Evolutionary conservation across 2,329 filamentous ascomycete species (phyloP).

Genomic region (Xylaria sp.): DNA sequence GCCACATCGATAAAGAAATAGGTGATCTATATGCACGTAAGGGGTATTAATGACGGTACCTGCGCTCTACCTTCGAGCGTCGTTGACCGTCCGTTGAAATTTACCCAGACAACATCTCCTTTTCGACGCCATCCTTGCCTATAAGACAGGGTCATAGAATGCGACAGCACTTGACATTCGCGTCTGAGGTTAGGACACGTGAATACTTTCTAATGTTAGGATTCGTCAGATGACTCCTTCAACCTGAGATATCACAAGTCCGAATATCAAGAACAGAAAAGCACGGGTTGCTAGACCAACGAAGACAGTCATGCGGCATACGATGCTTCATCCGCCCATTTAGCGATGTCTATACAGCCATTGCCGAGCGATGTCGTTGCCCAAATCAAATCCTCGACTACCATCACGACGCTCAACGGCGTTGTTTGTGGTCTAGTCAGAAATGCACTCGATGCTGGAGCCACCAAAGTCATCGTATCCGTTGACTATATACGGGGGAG

Average conservation of each 20-base stretch:
- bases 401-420: conserved; percentile 66
- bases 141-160: neutral
- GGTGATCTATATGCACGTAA: neutral
- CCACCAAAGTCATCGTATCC: conserved; percentile 61
- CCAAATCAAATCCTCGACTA: conserved; percentile 80
- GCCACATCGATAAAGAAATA: conserved; percentile 9
- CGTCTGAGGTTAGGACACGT: neutral
- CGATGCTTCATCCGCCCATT: neutral
- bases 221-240: neutral
- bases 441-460: conserved; percentile 78
- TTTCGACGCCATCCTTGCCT: neutral
- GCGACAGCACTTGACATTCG: neutral
- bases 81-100: neutral
- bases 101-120: neutral
- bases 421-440: conserved; percentile 68
- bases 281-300: neutral
- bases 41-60: neutral
- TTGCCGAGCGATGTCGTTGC: conserved; percentile 66
- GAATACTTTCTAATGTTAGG: neutral
- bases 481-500: conserved; percentile 71
- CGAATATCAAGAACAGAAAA: neutral
- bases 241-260: neutral
- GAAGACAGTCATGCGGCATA: neutral
- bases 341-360: conserved; percentile 57
- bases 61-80: neutral